Conservation (phyloP, 441 rosid species). For the Capsella rubella region DNA sequence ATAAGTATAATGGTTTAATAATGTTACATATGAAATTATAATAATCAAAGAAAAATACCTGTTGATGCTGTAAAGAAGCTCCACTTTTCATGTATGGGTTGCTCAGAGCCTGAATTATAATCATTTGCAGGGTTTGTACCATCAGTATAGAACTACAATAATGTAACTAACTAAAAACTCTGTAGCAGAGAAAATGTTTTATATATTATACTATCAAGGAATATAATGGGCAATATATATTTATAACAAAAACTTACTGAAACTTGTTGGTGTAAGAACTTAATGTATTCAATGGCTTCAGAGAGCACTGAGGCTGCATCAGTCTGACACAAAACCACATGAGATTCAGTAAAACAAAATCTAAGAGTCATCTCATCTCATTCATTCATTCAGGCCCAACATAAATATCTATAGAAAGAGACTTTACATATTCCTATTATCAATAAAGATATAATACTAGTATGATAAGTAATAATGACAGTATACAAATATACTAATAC, state of each 20-base stretch:
- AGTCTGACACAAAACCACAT: constrained; percentile 68
- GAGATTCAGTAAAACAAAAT: constrained; percentile 43
- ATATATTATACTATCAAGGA: background rate
- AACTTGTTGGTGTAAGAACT: constrained; percentile 93
- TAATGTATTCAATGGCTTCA: constrained; percentile 96
- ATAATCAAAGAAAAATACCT: constrained; percentile 50
- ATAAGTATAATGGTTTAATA: constrained; percentile 28
- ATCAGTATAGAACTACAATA: constrained; percentile 34
- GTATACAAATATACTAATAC: constrained; percentile 46
- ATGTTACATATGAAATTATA: background rate
- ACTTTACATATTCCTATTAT: constrained; percentile 9
- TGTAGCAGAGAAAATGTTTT: background rate
- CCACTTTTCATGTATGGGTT: constrained; percentile 94
- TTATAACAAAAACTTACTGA: constrained; percentile 54
- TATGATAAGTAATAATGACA: constrained; percentile 42
- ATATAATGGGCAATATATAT: too few species aligned
- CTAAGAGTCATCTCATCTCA: constrained; percentile 29
- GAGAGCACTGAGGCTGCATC: constrained; percentile 99
- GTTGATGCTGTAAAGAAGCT: constrained; percentile 82
- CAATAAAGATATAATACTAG: constrained; percentile 24
- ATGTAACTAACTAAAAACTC: background rate
- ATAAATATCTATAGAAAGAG: constrained; percentile 23
- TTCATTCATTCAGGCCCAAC: constrained; percentile 23
- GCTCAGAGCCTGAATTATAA: constrained; percentile 71
- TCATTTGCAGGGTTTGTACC: constrained; percentile 44